Base-by-base conservation (phyloP, 2,329 filamentous ascomycete genomes). In the Apiospora hydei region DNA sequence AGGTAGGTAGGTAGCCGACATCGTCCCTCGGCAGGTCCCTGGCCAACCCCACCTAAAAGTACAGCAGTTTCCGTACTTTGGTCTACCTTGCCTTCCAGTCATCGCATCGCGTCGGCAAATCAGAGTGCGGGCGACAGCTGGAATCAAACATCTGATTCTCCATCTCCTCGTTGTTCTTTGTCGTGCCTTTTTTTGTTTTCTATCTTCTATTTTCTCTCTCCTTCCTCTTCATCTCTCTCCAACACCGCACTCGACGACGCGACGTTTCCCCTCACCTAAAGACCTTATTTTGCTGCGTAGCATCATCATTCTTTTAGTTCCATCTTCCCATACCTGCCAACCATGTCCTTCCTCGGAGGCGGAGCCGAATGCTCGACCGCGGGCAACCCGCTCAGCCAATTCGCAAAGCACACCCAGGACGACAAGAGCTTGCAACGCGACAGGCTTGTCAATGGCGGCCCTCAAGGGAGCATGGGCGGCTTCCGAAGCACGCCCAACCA, bases 321-420 rank as follows among this genome's bases (percentile, higher is more conserved):
- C 67, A 34, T 34, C 43, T 68, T 43, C 51, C 53, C n/a, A 69
- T 43, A 44, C 49, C 69, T 69, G 71, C 70, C 78, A 86, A 74
- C 76, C 76, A 98, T 99, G 96, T 98, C 96, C 71, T 98, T 99
- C 83, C 89, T 98, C 79, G 94, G 94, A 84, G 95, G 96, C 78
- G 93, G 79, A 44, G 72, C 96, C 78, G 96, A 98, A 86, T 99
- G 96, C 88, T 98, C 96, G 71, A 97, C 96, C 74, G 95, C 94
- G 76, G 94, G 93, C 80, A 99, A 99, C 83, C 96, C 97, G 72
- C 91, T 99, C 79, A 96, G 94, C 81, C 96, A 98, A 87, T 97
- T 99, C 83, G 94, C 95, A 75, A 99, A 99, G 84, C 95, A 98
- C 83, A 94, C 96, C 72, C 94, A 97, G 81, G 94, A 97, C 88